Evolutionary conservation across 805 yeast species (phyloP).

Genomic region (Candida ovalis): DNA sequence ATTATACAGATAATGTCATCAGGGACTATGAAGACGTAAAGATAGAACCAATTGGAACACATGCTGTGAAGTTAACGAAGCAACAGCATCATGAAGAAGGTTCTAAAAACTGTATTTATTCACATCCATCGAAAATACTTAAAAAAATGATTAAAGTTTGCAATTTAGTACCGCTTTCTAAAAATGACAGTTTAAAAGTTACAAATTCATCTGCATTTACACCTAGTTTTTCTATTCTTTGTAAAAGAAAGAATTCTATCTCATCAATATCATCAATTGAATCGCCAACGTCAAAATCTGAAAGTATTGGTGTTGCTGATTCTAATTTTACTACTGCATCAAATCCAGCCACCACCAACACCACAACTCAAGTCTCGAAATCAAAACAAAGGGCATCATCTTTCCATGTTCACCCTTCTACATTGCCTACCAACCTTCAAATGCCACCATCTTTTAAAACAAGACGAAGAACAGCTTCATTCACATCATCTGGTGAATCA

Average conservation of each 20-base stretch:
- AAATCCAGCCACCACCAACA: background rate
- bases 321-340: background rate
- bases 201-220: background rate
- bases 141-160: background rate
- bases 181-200: background rate
- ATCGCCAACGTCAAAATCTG: background rate
- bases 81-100: slow-evolving; percentile 20
- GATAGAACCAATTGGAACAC: slow-evolving; percentile 17
- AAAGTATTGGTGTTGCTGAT: background rate
- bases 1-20: slow-evolving; percentile 9
- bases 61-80: slow-evolving; percentile 19
- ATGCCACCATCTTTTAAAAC: slow-evolving; percentile 2
- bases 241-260: background rate
- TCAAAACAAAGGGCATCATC: background rate
- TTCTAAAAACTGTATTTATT: background rate
- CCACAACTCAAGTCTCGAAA: background rate
- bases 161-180: background rate
- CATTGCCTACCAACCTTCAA: background rate
- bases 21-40: slow-evolving; percentile 25
- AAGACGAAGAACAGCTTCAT: slow-evolving; percentile 22
- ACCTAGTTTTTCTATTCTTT: background rate
- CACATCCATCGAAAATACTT: background rate
- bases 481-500: slow-evolving; percentile 34
- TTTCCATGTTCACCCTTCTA: background rate
- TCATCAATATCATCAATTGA: background rate